Evolutionary conservation across 768 basidiomycete species (phyloP), one percentile per base, ranked within the genome.

Genomic region (Fomitopsis pulvina): DNA sequence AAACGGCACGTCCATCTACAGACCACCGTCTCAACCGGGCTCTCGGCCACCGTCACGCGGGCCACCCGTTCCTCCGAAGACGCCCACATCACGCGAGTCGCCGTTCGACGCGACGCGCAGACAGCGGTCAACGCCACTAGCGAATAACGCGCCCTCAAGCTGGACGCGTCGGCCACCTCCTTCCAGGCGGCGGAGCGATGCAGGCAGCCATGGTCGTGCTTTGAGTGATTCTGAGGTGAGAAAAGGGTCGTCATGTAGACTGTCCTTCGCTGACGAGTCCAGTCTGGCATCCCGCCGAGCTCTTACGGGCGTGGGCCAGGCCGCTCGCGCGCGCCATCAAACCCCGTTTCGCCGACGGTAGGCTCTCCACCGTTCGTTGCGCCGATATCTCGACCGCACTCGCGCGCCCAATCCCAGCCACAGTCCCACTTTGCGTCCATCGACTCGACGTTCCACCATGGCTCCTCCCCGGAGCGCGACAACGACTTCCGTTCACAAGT

Each of bases 141-240:
- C 64, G 20, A 51, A 48, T 25, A 69, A 64, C 24, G 79, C 85
- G 1, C 89, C 89, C 0, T 88, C 88, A 2, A 89, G 85, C 57
- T 90, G 87, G 84, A 61, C 76, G 25, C 83, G 79, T 53, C 78
- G 85, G 2, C 86, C 85, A 3, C 86, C 87, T 12, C 81, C 83
- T 5, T 68, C 74, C 41, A 73, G 89, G 47, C 71, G 87, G 47
- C 86, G 76, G 68, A 90, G 88, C 52, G 78, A 87, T 56, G 86
- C 85, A 9, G 83, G 84, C n/a, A 76, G 74, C 52, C 65, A 71
- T 38, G 66, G 63, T 37, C 70, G 67, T 22, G 64, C 68, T 7
- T 54, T 63, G 41, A 90, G 88, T 58, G 89, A 92, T 56, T 81
- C 82, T 2, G 89, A 92, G 73, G 88, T 87, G 38, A 45, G 77